phyloP scores from a whole-genome alignment of 495 filamentous ascomycete species.

The Staphylotrichum longicolle region DNA sequence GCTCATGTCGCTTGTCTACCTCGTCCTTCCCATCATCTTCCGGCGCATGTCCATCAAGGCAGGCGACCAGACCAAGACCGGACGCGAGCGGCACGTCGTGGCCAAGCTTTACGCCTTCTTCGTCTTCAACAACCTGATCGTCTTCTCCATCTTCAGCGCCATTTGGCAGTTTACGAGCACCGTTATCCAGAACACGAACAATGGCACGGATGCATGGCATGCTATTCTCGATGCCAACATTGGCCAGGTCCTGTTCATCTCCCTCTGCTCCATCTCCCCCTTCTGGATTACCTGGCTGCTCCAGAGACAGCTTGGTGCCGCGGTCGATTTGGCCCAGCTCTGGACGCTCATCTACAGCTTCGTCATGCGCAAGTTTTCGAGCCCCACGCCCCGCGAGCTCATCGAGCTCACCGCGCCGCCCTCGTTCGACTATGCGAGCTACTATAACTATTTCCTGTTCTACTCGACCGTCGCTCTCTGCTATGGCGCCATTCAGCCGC shows the following conservation, averaged over 20 bases:
- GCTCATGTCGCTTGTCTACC: slow-evolving; percentile 82
- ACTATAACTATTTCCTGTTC: slow-evolving; percentile 96
- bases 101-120: slow-evolving; percentile 94
- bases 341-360: slow-evolving; percentile 77
- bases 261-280: slow-evolving; percentile 73
- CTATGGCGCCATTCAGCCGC: slow-evolving; percentile 82
- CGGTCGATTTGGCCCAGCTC: slow-evolving; percentile 83
- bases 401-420: slow-evolving; percentile 94
- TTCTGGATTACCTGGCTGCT: slow-evolving; percentile 95
- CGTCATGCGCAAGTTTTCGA: slow-evolving; percentile 76
- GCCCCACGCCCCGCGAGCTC: slow-evolving; percentile 85
- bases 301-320: slow-evolving; percentile 87
- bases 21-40: slow-evolving; percentile 87
- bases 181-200: slow-evolving; percentile 55
- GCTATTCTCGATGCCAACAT: slow-evolving; percentile 63
- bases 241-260: slow-evolving; percentile 58
- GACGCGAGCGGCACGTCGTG: slow-evolving; percentile 88
- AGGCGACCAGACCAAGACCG: slow-evolving; percentile 88
- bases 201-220: slow-evolving; percentile 59
- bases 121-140: slow-evolving; percentile 92
- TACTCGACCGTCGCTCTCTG: slow-evolving; percentile 87
- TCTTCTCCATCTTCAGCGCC: slow-evolving; percentile 86
- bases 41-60: slow-evolving; percentile 72
- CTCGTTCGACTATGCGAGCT: slow-evolving; percentile 89
- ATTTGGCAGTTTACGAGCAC: slow-evolving; percentile 68